phyloP scores from a whole-genome alignment of 306 rosid genomes.

The Hippophae gyantsensis region DNA sequence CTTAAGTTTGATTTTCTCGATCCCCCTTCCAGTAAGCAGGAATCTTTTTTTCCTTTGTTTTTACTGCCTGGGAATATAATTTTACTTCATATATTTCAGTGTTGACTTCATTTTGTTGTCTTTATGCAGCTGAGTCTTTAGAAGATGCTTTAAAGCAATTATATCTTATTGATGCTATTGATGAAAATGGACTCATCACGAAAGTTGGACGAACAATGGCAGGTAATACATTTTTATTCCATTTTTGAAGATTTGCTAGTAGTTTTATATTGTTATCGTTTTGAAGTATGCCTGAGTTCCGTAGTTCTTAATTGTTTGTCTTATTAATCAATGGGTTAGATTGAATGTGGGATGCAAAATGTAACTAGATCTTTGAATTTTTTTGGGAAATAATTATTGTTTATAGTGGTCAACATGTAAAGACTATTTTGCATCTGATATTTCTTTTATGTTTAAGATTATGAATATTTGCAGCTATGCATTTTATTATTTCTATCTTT shows the following conservation, averaged over 20 bases:
- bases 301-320: background rate
- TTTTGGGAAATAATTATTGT: background rate
- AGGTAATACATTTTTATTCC: slow-evolving; percentile 43
- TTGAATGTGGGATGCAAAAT: background rate
- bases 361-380: background rate
- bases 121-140: slow-evolving; percentile 74
- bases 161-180: slow-evolving; percentile 85
- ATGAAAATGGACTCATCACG: slow-evolving; percentile 73
- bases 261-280: slow-evolving; percentile 4
- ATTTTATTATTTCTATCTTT: too few species aligned
- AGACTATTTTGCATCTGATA: background rate
- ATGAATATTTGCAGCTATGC: background rate
- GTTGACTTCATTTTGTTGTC: slow-evolving; percentile 23
- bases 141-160: slow-evolving; percentile 93
- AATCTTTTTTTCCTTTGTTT: background rate
- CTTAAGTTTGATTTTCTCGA: slow-evolving; percentile 91
- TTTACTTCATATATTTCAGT: background rate
- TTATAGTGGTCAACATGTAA: background rate
- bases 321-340: background rate
- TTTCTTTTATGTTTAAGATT: background rate
- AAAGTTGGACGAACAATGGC: slow-evolving; percentile 86
- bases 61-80: background rate
- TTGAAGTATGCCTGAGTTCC: slow-evolving; percentile 13
- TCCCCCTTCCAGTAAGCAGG: slow-evolving; percentile 62
- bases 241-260: slow-evolving; percentile 10